Base-by-base conservation (phyloP, 2,329 filamentous ascomycete species). In the Microsporum audouinii region DNA sequence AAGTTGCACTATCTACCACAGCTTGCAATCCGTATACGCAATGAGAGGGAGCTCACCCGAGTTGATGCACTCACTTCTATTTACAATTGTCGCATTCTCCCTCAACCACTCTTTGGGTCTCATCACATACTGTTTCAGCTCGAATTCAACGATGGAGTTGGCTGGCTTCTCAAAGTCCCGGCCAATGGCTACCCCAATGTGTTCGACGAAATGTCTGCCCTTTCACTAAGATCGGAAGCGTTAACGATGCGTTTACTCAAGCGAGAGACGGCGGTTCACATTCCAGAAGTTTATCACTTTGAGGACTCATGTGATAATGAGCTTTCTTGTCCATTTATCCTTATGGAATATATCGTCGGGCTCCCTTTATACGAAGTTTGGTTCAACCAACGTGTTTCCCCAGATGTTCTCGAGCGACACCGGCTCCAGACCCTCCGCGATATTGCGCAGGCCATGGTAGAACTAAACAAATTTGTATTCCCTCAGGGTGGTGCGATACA, bases 221-320 rank as follows among this genome's bases (percentile, higher is more conserved):
- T 49, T 2, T 59, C 65, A n/a, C 58, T 70, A 5, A 29, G 41
- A 57, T 68, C 68, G 4, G 69, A 73, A 63, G 68, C 66, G 6
- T 64, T 65, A 34, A 70, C 68, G 6, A 72, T 73, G 70, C 63
- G 62, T n/a, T 56, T 71, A 1, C 58, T 73, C 7, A 66, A 66
- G 58, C 60, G 61, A 10, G 65, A 72, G 41, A 72, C 69, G 6
- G 67, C 65, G 0, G 68, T 72, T 45, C 70, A 68, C 27, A 17
- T 72, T 2, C 70, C 72, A n/a, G 60, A 69, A 2, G 67, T 71
- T 47, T 64, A 68, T 8, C 67, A 67, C 31, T 73, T 70, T 61
- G 65, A 64, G 5, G 55, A 64, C 2, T 68, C 68, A 3, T 61
- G 60, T 7, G 39, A 69, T 31, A 71, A 70, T 39, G 27, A 31